Evolutionary conservation across 2,329 filamentous ascomycete species (phyloP), one percentile per base, ranked within the genome.

Genomic region (Colletotrichum tofieldiae): DNA sequence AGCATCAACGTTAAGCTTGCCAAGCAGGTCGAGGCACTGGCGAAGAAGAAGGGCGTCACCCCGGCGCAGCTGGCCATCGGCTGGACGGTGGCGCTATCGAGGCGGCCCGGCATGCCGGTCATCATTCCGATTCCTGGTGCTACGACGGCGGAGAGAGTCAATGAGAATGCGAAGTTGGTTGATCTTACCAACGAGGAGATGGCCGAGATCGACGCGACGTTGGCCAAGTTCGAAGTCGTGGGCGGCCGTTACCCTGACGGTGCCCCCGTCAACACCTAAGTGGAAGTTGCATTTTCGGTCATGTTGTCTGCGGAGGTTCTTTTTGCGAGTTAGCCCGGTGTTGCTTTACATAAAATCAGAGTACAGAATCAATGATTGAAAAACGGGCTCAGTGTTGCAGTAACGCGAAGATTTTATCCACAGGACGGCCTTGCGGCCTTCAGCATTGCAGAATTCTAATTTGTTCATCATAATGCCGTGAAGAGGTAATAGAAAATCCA

Each of bases 61-160:
- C 78, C 88, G 5, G 86, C 87, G 1, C 92, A 94, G 81, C 83
- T 94, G 37, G 92, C 92, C 18, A 83, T 94, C 65, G 87, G 86
- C 62, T 95, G 92, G 92, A 81, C 90, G 3, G 76, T 85, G 55
- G 81, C 85, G 1, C 81, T 90, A 51, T 87, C 84, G 52, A 82
- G 81, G 63, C 84, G 82, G 45, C 84, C 87, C 7, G 89, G 87
- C 49, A 85, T 88, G 85, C 88, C 88, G 29, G 79, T 77, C 20
- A 88, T 93, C 73, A 88, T 93, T 62, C 91, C 91, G 7, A 93
- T 93, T 72, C 92, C 92, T 0, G 92, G 92, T 3, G 88, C 91
- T 11, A 89, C 88, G 0, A 89, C 85, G 5, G 82, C 81, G 12
- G 85, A 82, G 47, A 84, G 91, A 29, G 85, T 93, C 14, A 76